These are phyloP conservation scores for Rhytidiadelphus loreus DNA, from an alignment of 225 moss, liverwort and hornwort genomes.

Conservation along the genomic window DNA sequence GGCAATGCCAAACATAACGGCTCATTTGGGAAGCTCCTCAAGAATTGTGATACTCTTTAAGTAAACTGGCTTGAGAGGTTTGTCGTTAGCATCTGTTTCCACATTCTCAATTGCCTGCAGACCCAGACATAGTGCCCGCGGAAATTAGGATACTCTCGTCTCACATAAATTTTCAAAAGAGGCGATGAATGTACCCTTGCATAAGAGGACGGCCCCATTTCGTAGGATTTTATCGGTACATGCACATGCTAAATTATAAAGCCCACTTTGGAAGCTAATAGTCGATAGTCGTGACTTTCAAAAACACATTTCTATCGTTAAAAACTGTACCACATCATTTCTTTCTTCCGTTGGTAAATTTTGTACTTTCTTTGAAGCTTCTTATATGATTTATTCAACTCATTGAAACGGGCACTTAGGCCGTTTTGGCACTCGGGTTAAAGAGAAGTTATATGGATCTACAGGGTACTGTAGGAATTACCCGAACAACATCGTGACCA, in stretches of 20 bases:
- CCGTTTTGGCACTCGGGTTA: background rate
- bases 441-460: background rate
- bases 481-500: conserved; percentile 53
- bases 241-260: background rate
- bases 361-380: background rate
- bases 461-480: background rate
- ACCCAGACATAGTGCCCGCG: background rate
- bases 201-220: background rate
- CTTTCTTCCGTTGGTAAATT: background rate
- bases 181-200: background rate
- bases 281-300: background rate
- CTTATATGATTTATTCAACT: background rate
- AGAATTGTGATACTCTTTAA: conserved; percentile 24
- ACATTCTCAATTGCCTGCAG: conserved; percentile 60
- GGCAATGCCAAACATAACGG: background rate
- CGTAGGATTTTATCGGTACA: background rate
- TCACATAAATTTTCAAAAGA: background rate
- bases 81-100: conserved; percentile 34
- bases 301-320: too few species aligned
- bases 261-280: background rate
- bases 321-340: background rate
- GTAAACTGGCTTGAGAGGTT: conserved; percentile 29
- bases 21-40: conserved; percentile 21
- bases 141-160: background rate
- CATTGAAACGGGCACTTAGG: background rate